These are phyloP conservation scores for Carex scoparia DNA, from an alignment of 176 grass and related monocot genomes.

Conservation along the genomic window DNA sequence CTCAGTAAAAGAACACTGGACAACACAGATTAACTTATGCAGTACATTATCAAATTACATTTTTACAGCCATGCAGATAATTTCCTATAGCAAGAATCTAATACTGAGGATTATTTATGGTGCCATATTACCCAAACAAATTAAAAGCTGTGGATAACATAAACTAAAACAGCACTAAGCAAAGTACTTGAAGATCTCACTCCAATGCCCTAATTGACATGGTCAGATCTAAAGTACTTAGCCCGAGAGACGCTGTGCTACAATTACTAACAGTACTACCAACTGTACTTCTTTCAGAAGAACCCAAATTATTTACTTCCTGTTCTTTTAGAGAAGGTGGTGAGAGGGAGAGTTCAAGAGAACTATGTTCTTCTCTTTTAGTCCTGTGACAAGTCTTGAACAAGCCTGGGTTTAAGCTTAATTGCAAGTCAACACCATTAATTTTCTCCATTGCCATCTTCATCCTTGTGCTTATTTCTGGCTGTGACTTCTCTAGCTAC, in stretches of 20 bases:
- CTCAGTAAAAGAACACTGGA: background rate
- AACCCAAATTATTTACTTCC: background rate
- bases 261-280: background rate
- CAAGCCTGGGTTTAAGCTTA: slow-evolving; percentile 43
- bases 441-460: slow-evolving; percentile 16
- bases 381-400: slow-evolving; percentile 24
- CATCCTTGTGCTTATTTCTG: slow-evolving; percentile 26
- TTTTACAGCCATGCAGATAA: background rate
- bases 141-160: background rate
- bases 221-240: slow-evolving; percentile 99
- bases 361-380: slow-evolving; percentile 35
- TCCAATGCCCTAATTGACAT: slow-evolving; percentile 99
- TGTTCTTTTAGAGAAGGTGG: slow-evolving; percentile 8
- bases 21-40: background rate
- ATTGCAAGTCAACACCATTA: slow-evolving; percentile 40
- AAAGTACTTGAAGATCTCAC: slow-evolving; percentile 99
- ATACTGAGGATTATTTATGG: background rate
- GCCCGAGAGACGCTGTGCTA: slow-evolving; percentile 54
- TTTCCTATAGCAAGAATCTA: background rate
- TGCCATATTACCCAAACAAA: background rate
- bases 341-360: slow-evolving; percentile 62
- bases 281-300: slow-evolving; percentile 26
- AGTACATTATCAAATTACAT: background rate
- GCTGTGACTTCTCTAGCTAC: background rate
- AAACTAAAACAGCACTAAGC: slow-evolving; percentile 10